These are phyloP conservation scores for Microbotryum intermedium DNA, from an alignment of 1,284 basidiomycete species.

Conservation along the genomic window DNA sequence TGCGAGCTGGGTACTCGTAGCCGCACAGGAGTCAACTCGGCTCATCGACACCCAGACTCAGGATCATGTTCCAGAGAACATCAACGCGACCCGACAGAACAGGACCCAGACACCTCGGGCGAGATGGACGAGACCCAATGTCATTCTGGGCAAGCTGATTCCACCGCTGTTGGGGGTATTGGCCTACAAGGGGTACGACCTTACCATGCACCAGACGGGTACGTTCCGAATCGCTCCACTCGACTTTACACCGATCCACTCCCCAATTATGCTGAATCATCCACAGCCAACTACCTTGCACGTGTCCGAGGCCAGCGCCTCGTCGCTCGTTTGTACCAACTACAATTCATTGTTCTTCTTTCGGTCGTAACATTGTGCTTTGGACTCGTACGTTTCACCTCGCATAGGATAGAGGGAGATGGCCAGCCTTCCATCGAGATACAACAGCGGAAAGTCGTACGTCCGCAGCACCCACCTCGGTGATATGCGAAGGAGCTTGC, in stretches of 20 bases:
- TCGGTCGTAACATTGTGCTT: too few relatives aligned
- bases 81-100: too few relatives aligned
- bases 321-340: neutral
- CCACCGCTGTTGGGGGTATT: slow-evolving; percentile 6
- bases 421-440: neutral
- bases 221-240: too few relatives aligned
- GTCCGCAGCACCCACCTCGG: neutral
- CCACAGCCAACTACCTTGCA: slow-evolving; percentile 7
- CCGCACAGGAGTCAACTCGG: too few relatives aligned
- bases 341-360: slow-evolving; percentile 5
- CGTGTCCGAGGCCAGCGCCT: neutral
- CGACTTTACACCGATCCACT: too few relatives aligned
- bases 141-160: slow-evolving; percentile 21
- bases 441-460: slow-evolving; percentile 2
- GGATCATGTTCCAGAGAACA: too few relatives aligned
- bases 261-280: neutral
- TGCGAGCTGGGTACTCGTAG: too few relatives aligned
- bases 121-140: slow-evolving; percentile 4
- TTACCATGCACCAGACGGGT: slow-evolving; percentile 10
- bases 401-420: too few relatives aligned
- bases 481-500: neutral
- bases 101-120: too few relatives aligned
- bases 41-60: too few relatives aligned
- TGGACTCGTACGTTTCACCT: too few relatives aligned
- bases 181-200: slow-evolving; percentile 1